phyloP scores from a whole-genome alignment of 192 early-diverging fungal genomes.

The Cladochytrium replicatum region DNA sequence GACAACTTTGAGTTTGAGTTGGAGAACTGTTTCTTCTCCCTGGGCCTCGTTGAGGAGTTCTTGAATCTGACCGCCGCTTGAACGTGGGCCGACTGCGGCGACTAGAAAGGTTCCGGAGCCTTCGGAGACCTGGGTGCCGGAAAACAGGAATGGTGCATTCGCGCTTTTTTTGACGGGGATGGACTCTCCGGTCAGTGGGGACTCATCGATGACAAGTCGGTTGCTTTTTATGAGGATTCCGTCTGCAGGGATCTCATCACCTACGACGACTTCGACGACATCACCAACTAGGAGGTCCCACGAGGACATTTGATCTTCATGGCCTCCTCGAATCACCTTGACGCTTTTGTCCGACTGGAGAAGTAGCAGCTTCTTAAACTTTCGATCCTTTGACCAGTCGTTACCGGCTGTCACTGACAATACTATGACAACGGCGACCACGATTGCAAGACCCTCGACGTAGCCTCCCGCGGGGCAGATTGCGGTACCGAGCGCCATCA shows the following conservation, averaged over 20 bases:
- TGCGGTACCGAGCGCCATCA: slow-evolving; percentile 38
- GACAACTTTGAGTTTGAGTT: slow-evolving; percentile 46
- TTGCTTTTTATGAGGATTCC: slow-evolving; percentile 42
- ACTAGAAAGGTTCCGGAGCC: slow-evolving; percentile 42
- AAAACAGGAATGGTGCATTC: slow-evolving; percentile 42
- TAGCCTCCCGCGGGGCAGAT: slow-evolving; percentile 40
- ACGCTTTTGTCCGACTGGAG: slow-evolving; percentile 45
- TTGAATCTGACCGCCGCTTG: slow-evolving; percentile 49
- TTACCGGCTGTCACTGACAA: slow-evolving; percentile 48
- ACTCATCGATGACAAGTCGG: slow-evolving; percentile 46
- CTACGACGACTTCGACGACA: slow-evolving; percentile 40
- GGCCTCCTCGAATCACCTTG: slow-evolving; percentile 43
- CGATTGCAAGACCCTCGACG: slow-evolving; percentile 46
- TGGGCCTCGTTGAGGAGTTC: slow-evolving; percentile 46
- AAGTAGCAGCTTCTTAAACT: slow-evolving; percentile 49
- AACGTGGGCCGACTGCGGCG: slow-evolving; percentile 39
- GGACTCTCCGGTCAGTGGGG: slow-evolving; percentile 50
- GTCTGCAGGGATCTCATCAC: slow-evolving; percentile 50
- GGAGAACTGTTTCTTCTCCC: slow-evolving; percentile 45
- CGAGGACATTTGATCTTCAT: slow-evolving; percentile 38
- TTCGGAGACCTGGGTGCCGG: slow-evolving; percentile 49
- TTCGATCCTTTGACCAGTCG: slow-evolving; percentile 48
- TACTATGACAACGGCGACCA: slow-evolving; percentile 49
- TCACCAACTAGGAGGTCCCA: slow-evolving; percentile 51
- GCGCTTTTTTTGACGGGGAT: slow-evolving; percentile 40